Base-by-base conservation (phyloP, 768 basidiomycete species). In the Neoboletus subvelutipes region DNA sequence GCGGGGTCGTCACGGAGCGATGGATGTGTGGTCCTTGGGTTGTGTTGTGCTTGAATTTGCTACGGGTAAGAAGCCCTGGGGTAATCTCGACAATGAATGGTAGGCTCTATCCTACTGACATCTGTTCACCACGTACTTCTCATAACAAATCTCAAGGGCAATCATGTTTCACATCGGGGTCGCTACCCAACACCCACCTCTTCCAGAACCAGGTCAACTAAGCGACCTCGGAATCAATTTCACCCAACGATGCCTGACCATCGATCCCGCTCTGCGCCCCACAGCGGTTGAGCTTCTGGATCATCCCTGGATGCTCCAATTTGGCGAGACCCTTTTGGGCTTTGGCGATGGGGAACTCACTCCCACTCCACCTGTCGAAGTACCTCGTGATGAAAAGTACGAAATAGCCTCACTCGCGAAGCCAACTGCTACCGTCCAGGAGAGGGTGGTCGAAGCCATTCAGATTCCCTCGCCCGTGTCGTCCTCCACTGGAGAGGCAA, bases 121-220 rank as follows among this genome's bases (percentile, higher is more conserved):
- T 41, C 12, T 26, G 40, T 45, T 55, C 31, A n/a, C 45, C 10
- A n/a, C 7, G 13, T 43, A 40, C 46, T 20, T 31, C 24, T 53
- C 12, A 36, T 67, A 41, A 65, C 37, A 20, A 33, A 18, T 50
- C 33, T 31, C 22, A 64, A 96, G 95, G 95, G 95, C 96, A n/a
- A 96, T 98, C 75, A 98, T 98, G 96, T 98, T 96, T 79, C 94
- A 96, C 69, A 97, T 98, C 55, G 96, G 96, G 45, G 92, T 97
- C 45, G 91, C 95, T 8, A 96, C 94, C 4, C 90, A 98, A 64
- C 94, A 97, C 66, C 97, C 97, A 18, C 95, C 94, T 9, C 76
- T 99, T 15, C 97, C 97, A 4, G 94, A 98, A 63, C 82, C 90
- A 9, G 86, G 85, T 48, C 92, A 98, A 73, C 84, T 98, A 29